Conservation (phyloP, 1,284 basidiomycete genomes). For the Cryptococcus sp. region DNA sequence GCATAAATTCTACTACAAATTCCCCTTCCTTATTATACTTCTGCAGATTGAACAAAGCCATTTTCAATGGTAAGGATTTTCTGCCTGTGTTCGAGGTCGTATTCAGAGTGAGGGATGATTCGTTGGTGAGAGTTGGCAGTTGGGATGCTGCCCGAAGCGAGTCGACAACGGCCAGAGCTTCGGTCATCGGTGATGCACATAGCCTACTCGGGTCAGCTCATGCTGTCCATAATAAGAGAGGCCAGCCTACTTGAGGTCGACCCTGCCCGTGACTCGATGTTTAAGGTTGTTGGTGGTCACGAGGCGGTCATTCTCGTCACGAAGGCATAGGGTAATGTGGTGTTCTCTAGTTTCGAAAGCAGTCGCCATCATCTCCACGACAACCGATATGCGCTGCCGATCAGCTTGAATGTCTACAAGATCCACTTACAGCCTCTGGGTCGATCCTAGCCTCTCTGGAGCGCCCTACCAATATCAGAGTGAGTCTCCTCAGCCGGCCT, state of each 20-base stretch:
- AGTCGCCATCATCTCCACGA: slow-evolving; percentile 45
- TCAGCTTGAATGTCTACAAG: neutral
- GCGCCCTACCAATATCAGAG: slow-evolving; percentile 23
- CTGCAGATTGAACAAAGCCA: slow-evolving; percentile 64
- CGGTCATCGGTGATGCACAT: slow-evolving; percentile 35
- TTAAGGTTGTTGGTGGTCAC: slow-evolving; percentile 82
- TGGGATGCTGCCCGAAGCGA: slow-evolving; percentile 27
- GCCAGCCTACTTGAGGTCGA: slow-evolving; percentile 65
- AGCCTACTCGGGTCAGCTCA: slow-evolving; percentile 29
- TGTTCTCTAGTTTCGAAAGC: slow-evolving; percentile 75
- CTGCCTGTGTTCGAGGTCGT: neutral
- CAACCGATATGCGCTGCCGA: slow-evolving; percentile 33
- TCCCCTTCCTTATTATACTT: slow-evolving; percentile 85
- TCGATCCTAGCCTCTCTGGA: slow-evolving; percentile 43
- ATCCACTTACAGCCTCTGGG: slow-evolving; percentile 37
- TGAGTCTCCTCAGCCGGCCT: neutral
- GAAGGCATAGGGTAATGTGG: slow-evolving; percentile 72
- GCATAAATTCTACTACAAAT: slow-evolving; percentile 75
- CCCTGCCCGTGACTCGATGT: slow-evolving; percentile 59
- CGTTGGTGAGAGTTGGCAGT: slow-evolving; percentile 6
- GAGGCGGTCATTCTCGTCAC: slow-evolving; percentile 81
- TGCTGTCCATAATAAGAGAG: neutral
- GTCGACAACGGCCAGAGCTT: slow-evolving; percentile 35
- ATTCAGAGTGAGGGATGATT: slow-evolving; percentile 10
- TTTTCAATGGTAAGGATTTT: slow-evolving; percentile 34